A percentile compares a stretch with the other conserved stretches of the same genome.
phyloP scores from a whole-genome alignment of 257 asterid species.

The Jacaranda mimosifolia region DNA sequence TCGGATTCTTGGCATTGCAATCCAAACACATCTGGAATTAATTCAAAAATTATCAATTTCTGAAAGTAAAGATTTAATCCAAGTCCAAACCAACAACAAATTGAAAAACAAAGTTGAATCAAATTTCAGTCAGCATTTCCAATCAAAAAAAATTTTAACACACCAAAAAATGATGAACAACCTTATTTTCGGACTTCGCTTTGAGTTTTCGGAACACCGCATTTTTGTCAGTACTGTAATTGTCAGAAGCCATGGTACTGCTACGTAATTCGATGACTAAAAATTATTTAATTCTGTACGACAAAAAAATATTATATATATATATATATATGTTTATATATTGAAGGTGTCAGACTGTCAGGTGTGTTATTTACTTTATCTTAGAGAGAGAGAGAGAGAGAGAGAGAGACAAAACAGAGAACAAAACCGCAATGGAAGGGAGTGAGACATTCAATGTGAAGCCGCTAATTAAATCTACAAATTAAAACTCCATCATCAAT shows the following conservation, averaged over 20 bases:
- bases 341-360: too few relatives aligned
- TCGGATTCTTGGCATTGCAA: conserved; percentile 76
- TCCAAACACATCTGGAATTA: conserved; percentile 68
- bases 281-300: too few relatives aligned
- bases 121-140: not conserved
- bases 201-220: conserved; percentile 69
- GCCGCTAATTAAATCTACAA: too few relatives aligned
- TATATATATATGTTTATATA: too few relatives aligned
- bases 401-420: too few relatives aligned
- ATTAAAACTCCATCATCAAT: too few relatives aligned
- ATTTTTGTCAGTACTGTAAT: conserved; percentile 56
- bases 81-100: conserved; percentile 20
- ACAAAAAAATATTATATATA: too few relatives aligned
- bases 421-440: too few relatives aligned
- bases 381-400: too few relatives aligned
- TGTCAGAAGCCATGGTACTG: conserved; percentile 57
- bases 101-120: conserved; percentile 53
- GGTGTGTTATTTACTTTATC: too few relatives aligned
- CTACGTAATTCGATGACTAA: too few relatives aligned
- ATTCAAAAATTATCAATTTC: not conserved
- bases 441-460: too few relatives aligned
- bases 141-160: not conserved
- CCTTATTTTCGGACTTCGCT: conserved; percentile 71
- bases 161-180: not conserved
- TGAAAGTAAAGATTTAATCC: not conserved